A percentile compares a stretch with the other conserved stretches of the same genome.
These are phyloP conservation scores for Ophiostoma populinum DNA, from an alignment of 2,329 filamentous ascomycete genomes.

Conservation along the genomic window DNA sequence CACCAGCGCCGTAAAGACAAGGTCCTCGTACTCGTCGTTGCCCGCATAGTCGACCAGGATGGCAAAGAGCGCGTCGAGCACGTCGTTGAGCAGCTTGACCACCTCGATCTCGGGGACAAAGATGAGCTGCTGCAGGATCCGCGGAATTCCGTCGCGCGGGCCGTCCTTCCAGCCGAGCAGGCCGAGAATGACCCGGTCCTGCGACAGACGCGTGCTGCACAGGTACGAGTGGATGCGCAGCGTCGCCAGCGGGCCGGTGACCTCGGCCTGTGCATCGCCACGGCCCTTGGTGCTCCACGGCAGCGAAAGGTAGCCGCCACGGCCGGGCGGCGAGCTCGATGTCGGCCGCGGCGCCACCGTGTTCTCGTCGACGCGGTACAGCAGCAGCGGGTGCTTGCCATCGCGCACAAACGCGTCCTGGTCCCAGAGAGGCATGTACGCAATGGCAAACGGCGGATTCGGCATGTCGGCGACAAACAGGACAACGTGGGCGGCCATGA, in stretches of 20 bases:
- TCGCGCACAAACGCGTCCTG: constrained; percentile 79
- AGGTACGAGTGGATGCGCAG: constrained; percentile 69
- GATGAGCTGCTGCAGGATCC: constrained; percentile 63
- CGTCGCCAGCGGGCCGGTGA: constrained; percentile 65
- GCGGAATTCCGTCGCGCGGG: constrained; percentile 51
- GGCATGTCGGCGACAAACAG: constrained; percentile 81
- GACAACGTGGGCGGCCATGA: constrained; percentile 68
- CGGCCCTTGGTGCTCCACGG: constrained; percentile 59
- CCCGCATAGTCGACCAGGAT: constrained; percentile 84
- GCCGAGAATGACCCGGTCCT: constrained; percentile 72
- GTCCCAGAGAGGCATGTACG: constrained; percentile 89
- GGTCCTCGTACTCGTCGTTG: constrained; percentile 79
- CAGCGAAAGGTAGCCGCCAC: constrained; percentile 71
- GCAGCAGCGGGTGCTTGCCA: constrained; percentile 59
- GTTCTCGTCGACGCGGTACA: constrained; percentile 86
- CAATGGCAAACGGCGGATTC: constrained; percentile 74
- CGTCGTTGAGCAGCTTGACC: constrained; percentile 78
- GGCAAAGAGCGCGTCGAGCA: constrained; percentile 80
- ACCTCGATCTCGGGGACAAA: constrained; percentile 97
- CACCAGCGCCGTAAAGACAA: constrained; percentile 81
- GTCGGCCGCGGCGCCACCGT: constrained; percentile 51
- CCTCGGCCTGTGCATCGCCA: constrained; percentile 51
- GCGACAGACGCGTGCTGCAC: constrained; percentile 87
- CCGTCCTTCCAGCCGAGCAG: constrained; percentile 75
- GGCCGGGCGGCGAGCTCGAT: constrained; percentile 28